Evolutionary conservation across 805 yeast species (phyloP).

Genomic region (Candida pini): DNA sequence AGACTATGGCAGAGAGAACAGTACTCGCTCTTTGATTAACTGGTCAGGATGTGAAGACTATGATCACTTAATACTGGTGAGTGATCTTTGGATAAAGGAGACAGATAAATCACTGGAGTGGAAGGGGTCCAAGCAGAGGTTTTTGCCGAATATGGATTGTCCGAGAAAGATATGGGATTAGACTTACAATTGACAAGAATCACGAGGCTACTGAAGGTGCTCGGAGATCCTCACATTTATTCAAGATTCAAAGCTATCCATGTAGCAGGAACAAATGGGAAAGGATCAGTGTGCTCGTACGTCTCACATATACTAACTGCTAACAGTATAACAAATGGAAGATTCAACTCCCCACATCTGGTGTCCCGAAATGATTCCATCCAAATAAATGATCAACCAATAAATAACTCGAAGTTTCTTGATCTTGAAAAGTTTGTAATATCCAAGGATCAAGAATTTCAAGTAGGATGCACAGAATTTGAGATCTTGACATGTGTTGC

Average conservation of each 20-base stretch:
- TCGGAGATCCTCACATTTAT: constrained; percentile 65
- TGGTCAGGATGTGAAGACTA: too few relatives aligned
- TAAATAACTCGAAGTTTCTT: constrained; percentile 41
- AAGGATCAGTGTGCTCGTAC: constrained; percentile 89
- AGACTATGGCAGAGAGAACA: too few relatives aligned
- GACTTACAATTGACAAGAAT: constrained; percentile 57
- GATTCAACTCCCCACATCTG: constrained; percentile 88
- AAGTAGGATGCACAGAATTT: constrained; percentile 76
- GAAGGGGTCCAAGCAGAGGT: too few relatives aligned
- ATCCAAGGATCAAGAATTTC: constrained; percentile 31
- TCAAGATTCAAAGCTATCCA: constrained; percentile 62
- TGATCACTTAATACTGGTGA: too few relatives aligned
- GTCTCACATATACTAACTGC: constrained; percentile 55
- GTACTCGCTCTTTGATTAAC: too few relatives aligned
- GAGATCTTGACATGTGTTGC: constrained; percentile 85
- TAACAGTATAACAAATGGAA: constrained; percentile 53
- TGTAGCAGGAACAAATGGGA: constrained; percentile 95
- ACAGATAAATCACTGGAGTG: too few relatives aligned
- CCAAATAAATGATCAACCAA: constrained; percentile 53
- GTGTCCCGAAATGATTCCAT: constrained; percentile 71
- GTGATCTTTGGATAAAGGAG: too few relatives aligned
- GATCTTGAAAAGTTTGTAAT: constrained; percentile 38
- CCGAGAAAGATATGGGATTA: constrained; percentile 36
- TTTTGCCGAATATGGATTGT: neutral
- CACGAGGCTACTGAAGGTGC: constrained; percentile 33